Evolutionary conservation across 208 protist species (phyloP), one percentile per base, ranked within the genome.

Genomic region (Crithidia acanthocephali): DNA sequence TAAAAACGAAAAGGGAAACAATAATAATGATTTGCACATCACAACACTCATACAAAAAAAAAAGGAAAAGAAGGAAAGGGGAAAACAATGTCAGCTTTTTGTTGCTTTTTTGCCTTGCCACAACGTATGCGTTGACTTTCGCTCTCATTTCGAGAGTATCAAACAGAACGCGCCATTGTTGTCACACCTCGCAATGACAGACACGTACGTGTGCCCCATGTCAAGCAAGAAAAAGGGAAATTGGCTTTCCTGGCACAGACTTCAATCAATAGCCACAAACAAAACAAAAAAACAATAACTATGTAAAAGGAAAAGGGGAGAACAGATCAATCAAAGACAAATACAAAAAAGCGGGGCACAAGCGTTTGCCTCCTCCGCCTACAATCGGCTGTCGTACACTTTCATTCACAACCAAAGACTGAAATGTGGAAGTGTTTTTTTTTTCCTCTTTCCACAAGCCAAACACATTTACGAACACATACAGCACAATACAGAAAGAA

Each of bases 271-370:
- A n/a, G n/a, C n/a, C 35, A 44, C 42, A 27, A 50, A 57, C 44
- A 59, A 7, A 59, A 52, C 27, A 50, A 61, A 51, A 13, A 68
- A 68, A 68, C 23, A 76, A 55, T 5, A 78, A 50, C 35, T 51
- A 48, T 22, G 48, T 37, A 48, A 48, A 48, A 48, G 44, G 16
- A 9, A 66, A 25, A 59, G 22, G 1, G 22, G 10, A 60, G 33
- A 42, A 45, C 9, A 60, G 23, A 58, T n/a, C 5, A 2, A 13
- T 22, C 16, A 60, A 42, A 45, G n/a, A 60, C 20, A 58, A 37
- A 2, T 16, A 5, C 9, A 57, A 53, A 30, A 58, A 22, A 55
- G 7, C 25, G 22, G 25, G 9, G 9, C 22, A 55, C 23, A 55
- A 55, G 50, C 23, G 23, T 55, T 32, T 30, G 44, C 44, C 44